Conservation (phyloP, 306 rosid genomes). For the Macrotyloma uniflorum region DNA sequence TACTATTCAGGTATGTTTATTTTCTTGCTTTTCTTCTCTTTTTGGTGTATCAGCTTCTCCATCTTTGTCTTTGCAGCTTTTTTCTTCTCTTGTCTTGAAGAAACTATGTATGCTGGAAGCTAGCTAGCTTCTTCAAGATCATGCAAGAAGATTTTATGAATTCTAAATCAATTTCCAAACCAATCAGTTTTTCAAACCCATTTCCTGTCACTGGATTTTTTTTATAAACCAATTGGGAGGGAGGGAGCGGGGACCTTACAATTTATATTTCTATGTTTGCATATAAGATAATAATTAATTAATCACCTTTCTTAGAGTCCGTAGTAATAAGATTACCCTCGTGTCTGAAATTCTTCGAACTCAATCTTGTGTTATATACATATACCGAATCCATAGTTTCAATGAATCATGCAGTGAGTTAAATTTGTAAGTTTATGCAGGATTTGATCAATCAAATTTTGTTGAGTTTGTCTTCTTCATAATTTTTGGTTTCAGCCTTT, state of each 20-base stretch:
- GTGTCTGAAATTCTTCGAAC: background rate
- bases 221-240: background rate
- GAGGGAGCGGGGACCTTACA: constrained; percentile 17
- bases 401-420: background rate
- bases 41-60: constrained; percentile 18
- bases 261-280: background rate
- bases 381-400: background rate
- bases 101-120: background rate
- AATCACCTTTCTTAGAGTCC: background rate
- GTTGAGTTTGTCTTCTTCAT: constrained; percentile 24
- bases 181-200: constrained; percentile 21
- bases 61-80: background rate
- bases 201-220: background rate
- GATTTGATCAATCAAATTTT: background rate
- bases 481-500: background rate
- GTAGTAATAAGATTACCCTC: background rate
- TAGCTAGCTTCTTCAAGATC: constrained; percentile 28
- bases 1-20: background rate
- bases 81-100: background rate
- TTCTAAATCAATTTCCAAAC: constrained; percentile 20
- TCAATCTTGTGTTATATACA: background rate
- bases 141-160: constrained; percentile 36
- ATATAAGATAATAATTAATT: background rate
- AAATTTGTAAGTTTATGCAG: background rate
- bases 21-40: background rate